Evolutionary conservation across 2,329 filamentous ascomycete genomes (phyloP).

Genomic region (Endoconidiophora polonica): DNA sequence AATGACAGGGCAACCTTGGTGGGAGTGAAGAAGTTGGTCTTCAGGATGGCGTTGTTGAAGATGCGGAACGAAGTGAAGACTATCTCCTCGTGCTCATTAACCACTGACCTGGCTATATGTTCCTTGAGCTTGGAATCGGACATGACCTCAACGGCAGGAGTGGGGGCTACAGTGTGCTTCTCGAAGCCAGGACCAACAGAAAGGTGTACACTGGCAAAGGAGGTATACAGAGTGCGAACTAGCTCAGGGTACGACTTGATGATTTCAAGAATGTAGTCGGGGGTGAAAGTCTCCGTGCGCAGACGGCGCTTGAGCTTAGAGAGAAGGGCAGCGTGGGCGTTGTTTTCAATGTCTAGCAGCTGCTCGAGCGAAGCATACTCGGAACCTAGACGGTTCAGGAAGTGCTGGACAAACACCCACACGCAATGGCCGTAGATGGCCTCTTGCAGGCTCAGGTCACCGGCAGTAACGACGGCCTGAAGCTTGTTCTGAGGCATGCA

Average conservation of each 20-base stretch:
- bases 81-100: slow-evolving; percentile 92
- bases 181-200: slow-evolving; percentile 34
- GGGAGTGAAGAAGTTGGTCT: slow-evolving; percentile 95
- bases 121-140: slow-evolving; percentile 58
- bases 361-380: slow-evolving; percentile 81
- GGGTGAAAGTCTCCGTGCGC: slow-evolving; percentile 91
- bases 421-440: slow-evolving; percentile 94
- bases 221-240: slow-evolving; percentile 73
- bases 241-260: slow-evolving; percentile 80
- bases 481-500: slow-evolving; percentile 97
- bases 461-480: slow-evolving; percentile 72
- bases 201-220: slow-evolving; percentile 78
- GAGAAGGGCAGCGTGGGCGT: slow-evolving; percentile 68
- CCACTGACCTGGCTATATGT: slow-evolving; percentile 57
- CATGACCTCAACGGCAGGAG: slow-evolving; percentile 48
- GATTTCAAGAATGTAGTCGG: slow-evolving; percentile 95
- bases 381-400: slow-evolving; percentile 82
- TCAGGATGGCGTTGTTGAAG: slow-evolving; percentile 85
- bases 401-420: slow-evolving; percentile 96
- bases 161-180: slow-evolving; percentile 32
- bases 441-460: slow-evolving; percentile 81
- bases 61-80: slow-evolving; percentile 93
- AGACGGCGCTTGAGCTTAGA: slow-evolving; percentile 91
- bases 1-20: slow-evolving; percentile 98
- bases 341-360: slow-evolving; percentile 66